Percentiles rank a stretch among this genome's conserved stretches.
These are phyloP conservation scores for Discostella stelligeroides DNA, from an alignment of 108 stramenopile genomes.

Conservation along the genomic window DNA sequence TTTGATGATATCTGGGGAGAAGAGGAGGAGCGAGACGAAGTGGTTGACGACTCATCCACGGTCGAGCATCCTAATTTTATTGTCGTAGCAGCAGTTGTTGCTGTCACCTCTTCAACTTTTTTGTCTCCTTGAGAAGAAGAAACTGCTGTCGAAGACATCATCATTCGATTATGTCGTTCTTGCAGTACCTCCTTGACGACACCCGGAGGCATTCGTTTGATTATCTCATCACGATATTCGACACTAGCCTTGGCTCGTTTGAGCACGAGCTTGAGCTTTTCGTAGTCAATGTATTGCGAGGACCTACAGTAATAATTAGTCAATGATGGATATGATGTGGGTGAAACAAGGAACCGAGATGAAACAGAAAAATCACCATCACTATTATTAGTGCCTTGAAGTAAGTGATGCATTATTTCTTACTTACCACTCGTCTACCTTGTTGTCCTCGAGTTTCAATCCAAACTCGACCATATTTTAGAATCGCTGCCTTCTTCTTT, in stretches of 20 bases:
- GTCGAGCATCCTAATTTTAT: too few relatives aligned
- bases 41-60: not conserved
- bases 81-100: not conserved
- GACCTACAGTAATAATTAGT: not conserved
- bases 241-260: slow-evolving; percentile 43
- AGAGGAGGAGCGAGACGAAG: not conserved
- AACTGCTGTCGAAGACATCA: too few relatives aligned
- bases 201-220: slow-evolving; percentile 37
- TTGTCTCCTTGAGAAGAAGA: not conserved
- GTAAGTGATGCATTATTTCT: not conserved
- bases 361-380: not conserved
- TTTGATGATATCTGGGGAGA: not conserved
- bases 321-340: not conserved
- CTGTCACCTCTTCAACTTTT: not conserved
- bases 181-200: slow-evolving; percentile 44
- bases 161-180: slow-evolving; percentile 13
- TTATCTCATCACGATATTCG: slow-evolving; percentile 50
- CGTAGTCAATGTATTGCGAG: slow-evolving; percentile 79
- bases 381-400: not conserved
- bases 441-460: slow-evolving; percentile 89
- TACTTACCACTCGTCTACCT: slow-evolving; percentile 74
- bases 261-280: slow-evolving; percentile 43
- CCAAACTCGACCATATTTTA: slow-evolving; percentile 83
- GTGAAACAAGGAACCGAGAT: not conserved
- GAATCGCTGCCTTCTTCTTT: not conserved